Evolutionary conservation across 75 land plant genomes (phyloP).

Genomic region (Chamaecyparis obtusa): DNA sequence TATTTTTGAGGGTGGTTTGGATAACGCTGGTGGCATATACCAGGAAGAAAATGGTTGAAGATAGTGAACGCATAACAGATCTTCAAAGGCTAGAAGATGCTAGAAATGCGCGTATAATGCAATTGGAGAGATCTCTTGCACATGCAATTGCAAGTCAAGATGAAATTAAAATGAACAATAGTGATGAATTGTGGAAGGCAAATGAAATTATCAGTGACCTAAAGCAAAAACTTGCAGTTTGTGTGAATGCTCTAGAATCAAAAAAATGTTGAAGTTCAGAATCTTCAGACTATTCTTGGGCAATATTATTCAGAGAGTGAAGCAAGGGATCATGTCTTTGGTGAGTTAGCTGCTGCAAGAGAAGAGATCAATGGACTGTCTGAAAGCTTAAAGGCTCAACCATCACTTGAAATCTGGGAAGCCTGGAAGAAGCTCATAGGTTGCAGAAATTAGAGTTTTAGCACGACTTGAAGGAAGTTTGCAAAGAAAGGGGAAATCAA

Average conservation of each 20-base stretch:
- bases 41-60: slow-evolving; percentile 98
- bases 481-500: slow-evolving; percentile 77
- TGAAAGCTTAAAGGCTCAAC: slow-evolving; percentile 52
- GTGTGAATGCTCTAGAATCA: slow-evolving; percentile 56
- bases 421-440: slow-evolving; percentile 10
- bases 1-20: no score
- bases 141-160: slow-evolving; percentile 61
- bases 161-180: slow-evolving; percentile 45
- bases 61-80: slow-evolving; percentile 71
- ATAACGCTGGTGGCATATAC: no score
- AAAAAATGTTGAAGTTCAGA: slow-evolving; percentile 79
- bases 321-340: slow-evolving; percentile 82
- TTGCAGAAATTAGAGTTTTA: slow-evolving; percentile 34
- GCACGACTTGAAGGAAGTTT: slow-evolving; percentile 49
- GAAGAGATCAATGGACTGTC: slow-evolving; percentile 67
- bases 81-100: slow-evolving; percentile 53
- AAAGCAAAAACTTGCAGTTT: slow-evolving; percentile 55
- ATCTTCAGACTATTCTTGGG: slow-evolving; percentile 96
- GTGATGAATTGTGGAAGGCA: slow-evolving; percentile 52
- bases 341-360: slow-evolving; percentile 62
- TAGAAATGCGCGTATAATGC: slow-evolving; percentile 51
- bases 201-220: slow-evolving; percentile 60
- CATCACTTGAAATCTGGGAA: not conserved
- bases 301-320: slow-evolving; percentile 98
- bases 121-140: slow-evolving; percentile 68